Percentiles rank a stretch among this genome's conserved stretches.
Evolutionary conservation across 306 rosid species (phyloP).

Genomic region (Cucumis hystrix): DNA sequence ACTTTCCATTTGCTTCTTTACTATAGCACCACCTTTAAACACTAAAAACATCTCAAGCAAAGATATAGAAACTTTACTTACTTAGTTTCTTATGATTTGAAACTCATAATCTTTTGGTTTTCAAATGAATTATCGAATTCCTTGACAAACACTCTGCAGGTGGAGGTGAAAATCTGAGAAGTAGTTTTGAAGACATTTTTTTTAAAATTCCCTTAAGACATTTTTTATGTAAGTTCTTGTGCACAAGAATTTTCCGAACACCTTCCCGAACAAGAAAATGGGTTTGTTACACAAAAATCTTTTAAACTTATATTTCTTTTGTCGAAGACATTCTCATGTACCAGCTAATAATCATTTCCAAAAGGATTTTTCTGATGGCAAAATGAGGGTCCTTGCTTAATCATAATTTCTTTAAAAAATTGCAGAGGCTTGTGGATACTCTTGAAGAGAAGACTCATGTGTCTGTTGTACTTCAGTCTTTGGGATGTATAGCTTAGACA

Average conservation of each 20-base stretch:
- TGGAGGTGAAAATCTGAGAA: too few relatives aligned
- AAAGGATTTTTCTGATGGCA: not conserved
- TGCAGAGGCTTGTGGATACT: slow-evolving; percentile 86
- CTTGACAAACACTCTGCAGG: too few relatives aligned
- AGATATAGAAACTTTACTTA: not conserved
- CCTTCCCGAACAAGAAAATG: too few relatives aligned
- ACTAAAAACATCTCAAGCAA: not conserved
- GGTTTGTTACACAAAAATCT: too few relatives aligned
- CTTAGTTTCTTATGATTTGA: too few relatives aligned
- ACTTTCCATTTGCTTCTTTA: not conserved
- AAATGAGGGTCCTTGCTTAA: not conserved
- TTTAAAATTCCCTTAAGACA: too few relatives aligned
- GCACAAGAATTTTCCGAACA: too few relatives aligned
- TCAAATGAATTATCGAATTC: too few relatives aligned
- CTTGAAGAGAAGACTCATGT: slow-evolving; percentile 72
- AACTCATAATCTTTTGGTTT: too few relatives aligned
- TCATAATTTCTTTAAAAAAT: slow-evolving; percentile 18
- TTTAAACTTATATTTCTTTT: too few relatives aligned
- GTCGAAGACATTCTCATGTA: slow-evolving; percentile 42
- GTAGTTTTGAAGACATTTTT: too few relatives aligned
- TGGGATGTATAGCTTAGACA: slow-evolving; percentile 91
- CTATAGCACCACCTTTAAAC: not conserved
- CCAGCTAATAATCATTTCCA: slow-evolving; percentile 2
- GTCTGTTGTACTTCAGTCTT: slow-evolving; percentile 87
- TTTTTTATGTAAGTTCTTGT: too few relatives aligned